Evolutionary conservation across 352 stramenopile species (phyloP).

Genomic region (Phytophthora rubi): DNA sequence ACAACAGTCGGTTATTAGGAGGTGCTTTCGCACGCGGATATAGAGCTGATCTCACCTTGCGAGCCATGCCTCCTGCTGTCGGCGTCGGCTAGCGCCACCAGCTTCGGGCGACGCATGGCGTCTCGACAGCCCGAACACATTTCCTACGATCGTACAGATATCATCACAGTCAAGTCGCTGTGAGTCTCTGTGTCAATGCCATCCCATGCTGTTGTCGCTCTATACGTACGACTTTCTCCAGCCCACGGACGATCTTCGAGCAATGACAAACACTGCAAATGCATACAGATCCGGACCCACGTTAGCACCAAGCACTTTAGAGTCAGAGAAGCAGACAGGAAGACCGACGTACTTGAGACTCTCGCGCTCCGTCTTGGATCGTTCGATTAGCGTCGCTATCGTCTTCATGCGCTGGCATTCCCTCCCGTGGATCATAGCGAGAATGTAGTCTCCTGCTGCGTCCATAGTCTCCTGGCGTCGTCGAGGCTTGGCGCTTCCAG

Average conservation of each 20-base stretch:
- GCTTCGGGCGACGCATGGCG: slow-evolving; percentile 58
- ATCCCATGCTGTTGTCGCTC: not conserved
- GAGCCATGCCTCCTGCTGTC: slow-evolving; percentile 31
- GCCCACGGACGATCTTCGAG: slow-evolving; percentile 50
- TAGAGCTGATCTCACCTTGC: slow-evolving; percentile 10
- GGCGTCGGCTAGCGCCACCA: slow-evolving; percentile 43
- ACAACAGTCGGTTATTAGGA: not conserved
- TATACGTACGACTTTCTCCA: slow-evolving; percentile 54
- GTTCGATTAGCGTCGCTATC: slow-evolving; percentile 57
- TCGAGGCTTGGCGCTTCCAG: slow-evolving; percentile 9
- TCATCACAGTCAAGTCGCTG: not conserved
- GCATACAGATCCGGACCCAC: not conserved
- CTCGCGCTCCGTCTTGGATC: slow-evolving; percentile 61
- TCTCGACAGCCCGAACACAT: slow-evolving; percentile 63
- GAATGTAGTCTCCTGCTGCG: slow-evolving; percentile 43
- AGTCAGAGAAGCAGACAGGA: not conserved
- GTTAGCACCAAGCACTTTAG: not conserved
- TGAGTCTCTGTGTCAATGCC: slow-evolving; percentile 5
- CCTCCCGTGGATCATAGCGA: slow-evolving; percentile 47
- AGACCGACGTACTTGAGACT: slow-evolving; percentile 47
- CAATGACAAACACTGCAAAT: slow-evolving; percentile 57
- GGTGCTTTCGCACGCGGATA: not conserved
- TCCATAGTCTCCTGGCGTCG: slow-evolving; percentile 31
- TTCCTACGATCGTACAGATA: slow-evolving; percentile 35
- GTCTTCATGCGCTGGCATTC: slow-evolving; percentile 62